These are phyloP conservation scores for Ophiostoma triangulosporum DNA, from an alignment of 2,329 filamentous ascomycete genomes.

Conservation along the genomic window DNA sequence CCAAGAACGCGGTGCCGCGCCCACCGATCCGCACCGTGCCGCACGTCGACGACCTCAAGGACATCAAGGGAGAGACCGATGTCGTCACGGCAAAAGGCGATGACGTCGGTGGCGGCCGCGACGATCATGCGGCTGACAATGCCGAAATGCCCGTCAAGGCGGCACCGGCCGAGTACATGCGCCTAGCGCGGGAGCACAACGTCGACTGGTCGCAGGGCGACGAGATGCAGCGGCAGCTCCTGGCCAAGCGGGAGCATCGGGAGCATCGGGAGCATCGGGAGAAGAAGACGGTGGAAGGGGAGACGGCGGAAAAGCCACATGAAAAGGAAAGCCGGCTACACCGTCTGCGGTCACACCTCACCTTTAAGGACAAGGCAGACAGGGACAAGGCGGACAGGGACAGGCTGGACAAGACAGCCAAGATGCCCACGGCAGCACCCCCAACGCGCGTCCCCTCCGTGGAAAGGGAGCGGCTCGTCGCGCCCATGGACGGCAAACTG, in stretches of 20 bases:
- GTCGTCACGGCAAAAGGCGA: not conserved
- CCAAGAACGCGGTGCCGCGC: slow-evolving; percentile 10
- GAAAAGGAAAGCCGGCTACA: not conserved
- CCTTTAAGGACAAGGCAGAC: not conserved
- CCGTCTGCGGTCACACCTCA: not conserved
- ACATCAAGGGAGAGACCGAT: not conserved
- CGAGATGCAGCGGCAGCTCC: slow-evolving; percentile 21
- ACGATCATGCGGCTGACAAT: not conserved
- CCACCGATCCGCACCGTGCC: not conserved
- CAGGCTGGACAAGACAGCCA: not conserved
- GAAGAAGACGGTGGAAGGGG: not conserved
- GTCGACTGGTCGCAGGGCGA: slow-evolving; percentile 49
- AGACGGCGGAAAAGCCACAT: slow-evolving; percentile 4
- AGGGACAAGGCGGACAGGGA: not conserved
- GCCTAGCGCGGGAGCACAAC: slow-evolving; percentile 23
- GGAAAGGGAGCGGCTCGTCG: not conserved
- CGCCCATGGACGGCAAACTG: not conserved
- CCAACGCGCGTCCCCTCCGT: not conserved
- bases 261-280: not conserved
- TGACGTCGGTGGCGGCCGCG: too few relatives aligned
- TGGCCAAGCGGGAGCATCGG: not conserved
- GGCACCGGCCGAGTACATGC: not conserved
- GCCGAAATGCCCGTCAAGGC: not conserved
- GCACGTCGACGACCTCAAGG: not conserved
- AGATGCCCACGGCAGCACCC: not conserved